phyloP scores from a whole-genome alignment of 2,329 filamentous ascomycete genomes.

The Hortaea werneckii region DNA sequence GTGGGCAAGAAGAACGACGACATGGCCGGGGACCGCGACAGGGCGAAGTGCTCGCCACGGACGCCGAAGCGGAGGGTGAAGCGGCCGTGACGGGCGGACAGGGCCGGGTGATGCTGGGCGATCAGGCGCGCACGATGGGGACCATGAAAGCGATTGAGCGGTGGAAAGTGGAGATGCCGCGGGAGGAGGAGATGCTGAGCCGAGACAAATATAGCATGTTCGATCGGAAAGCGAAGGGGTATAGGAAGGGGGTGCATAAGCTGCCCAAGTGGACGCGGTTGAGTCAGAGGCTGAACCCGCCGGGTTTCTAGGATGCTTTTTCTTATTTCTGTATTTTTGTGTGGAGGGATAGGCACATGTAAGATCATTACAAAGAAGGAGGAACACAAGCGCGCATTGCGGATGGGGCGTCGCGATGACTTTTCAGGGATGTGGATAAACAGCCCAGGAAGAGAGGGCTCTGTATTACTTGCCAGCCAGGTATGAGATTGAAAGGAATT shows the following conservation, averaged over 20 bases:
- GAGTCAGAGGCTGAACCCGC: conserved; percentile 86
- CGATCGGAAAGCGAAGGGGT: conserved; percentile 88
- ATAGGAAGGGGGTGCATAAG: conserved; percentile 91
- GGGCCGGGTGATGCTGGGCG: conserved; percentile 5
- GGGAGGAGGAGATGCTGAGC: conserved; percentile 88
- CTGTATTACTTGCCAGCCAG: too few species aligned
- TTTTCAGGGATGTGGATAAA: too few species aligned
- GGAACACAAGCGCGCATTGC: too few species aligned
- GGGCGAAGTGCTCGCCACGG: conserved; percentile 15
- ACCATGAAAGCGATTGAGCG: conserved; percentile 67
- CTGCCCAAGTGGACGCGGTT: conserved; percentile 78
- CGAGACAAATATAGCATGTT: conserved; percentile 98
- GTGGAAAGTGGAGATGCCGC: conserved; percentile 95
- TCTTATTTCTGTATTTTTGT: neutral
- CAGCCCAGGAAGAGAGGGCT: too few species aligned
- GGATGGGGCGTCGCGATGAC: too few species aligned
- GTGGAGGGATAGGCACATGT: neutral
- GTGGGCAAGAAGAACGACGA: conserved; percentile 11
- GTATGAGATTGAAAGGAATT: too few species aligned
- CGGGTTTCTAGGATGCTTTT: conserved; percentile 58
- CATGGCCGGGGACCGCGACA: conserved; percentile 23
- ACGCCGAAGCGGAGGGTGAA: conserved; percentile 2
- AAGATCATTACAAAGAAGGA: too few species aligned
- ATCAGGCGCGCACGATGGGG: conserved; percentile 34
- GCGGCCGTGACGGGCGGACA: neutral